Conservation (phyloP, 352 stramenopile species). For the Plasmopara viticola region DNA sequence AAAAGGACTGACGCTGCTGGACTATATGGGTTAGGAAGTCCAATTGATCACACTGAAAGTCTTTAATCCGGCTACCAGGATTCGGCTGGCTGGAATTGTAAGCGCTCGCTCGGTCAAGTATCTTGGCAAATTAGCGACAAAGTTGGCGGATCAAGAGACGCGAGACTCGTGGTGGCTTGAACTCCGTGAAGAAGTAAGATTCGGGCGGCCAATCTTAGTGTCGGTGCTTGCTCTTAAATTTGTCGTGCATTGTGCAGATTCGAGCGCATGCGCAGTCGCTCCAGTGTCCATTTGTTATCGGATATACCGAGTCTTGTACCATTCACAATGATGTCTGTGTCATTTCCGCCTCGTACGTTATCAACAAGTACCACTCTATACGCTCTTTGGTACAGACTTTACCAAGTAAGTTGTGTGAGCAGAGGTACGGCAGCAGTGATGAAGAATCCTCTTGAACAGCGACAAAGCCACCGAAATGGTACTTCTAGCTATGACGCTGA, state of each 20-base stretch:
- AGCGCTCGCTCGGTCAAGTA: slow-evolving; percentile 87
- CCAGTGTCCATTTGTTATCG: slow-evolving; percentile 94
- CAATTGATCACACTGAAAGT: slow-evolving; percentile 93
- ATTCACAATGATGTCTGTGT: slow-evolving; percentile 97
- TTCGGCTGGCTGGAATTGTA: slow-evolving; percentile 79
- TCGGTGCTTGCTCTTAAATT: background rate
- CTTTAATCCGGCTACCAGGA: slow-evolving; percentile 78
- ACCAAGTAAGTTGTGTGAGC: background rate
- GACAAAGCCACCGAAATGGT: slow-evolving; percentile 25
- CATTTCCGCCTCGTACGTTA: slow-evolving; percentile 90
- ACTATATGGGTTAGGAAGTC: slow-evolving; percentile 66
- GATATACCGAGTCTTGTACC: slow-evolving; percentile 94
- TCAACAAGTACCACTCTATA: background rate
- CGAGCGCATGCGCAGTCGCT: slow-evolving; percentile 93
- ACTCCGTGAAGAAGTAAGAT: slow-evolving; percentile 89
- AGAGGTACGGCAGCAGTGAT: slow-evolving; percentile 75
- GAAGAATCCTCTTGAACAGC: slow-evolving; percentile 58
- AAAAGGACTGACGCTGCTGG: too few species aligned
- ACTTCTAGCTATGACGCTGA: slow-evolving; percentile 36
- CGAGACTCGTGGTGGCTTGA: slow-evolving; percentile 97
- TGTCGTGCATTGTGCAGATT: slow-evolving; percentile 49
- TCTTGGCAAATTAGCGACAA: slow-evolving; percentile 89
- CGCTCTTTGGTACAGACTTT: background rate
- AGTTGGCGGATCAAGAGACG: slow-evolving; percentile 95
- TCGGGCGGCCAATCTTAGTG: background rate